Evolutionary conservation across 2,329 filamentous ascomycete genomes (phyloP).

Genomic region (Colletotrichum spaethianum): DNA sequence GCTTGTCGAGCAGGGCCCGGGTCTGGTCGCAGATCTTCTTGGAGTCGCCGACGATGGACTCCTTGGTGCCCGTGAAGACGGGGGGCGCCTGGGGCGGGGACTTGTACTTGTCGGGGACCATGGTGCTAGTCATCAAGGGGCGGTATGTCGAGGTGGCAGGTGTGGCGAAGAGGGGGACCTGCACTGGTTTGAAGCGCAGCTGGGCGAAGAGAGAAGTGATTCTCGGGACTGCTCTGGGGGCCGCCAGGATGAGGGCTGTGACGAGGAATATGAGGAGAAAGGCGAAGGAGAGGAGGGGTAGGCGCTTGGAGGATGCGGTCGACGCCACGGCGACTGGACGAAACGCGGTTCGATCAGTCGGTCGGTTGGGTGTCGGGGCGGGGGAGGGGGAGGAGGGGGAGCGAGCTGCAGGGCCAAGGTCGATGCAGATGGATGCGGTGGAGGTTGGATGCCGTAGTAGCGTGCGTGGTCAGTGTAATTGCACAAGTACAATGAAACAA

Average conservation of each 20-base stretch:
- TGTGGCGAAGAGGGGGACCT: slow-evolving; percentile 47
- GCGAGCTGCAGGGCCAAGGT: slow-evolving; percentile 28
- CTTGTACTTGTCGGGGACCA: slow-evolving; percentile 75
- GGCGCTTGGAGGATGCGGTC: slow-evolving; percentile 42
- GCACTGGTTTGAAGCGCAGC: slow-evolving; percentile 58
- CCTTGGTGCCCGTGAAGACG: slow-evolving; percentile 81
- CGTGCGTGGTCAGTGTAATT: not conserved
- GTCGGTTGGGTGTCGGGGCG: slow-evolving; percentile 34
- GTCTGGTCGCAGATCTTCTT: slow-evolving; percentile 75
- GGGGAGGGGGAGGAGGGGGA: slow-evolving; percentile 22
- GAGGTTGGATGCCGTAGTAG: not conserved
- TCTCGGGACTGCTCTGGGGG: slow-evolving; percentile 70
- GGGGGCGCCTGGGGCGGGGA: slow-evolving; percentile 84
- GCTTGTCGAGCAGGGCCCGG: slow-evolving; percentile 75
- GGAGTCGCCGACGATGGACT: slow-evolving; percentile 77
- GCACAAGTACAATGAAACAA: no score
- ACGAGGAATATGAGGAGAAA: slow-evolving; percentile 69
- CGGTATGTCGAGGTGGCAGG: slow-evolving; percentile 47
- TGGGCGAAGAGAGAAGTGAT: slow-evolving; percentile 71
- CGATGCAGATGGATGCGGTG: slow-evolving; percentile 14
- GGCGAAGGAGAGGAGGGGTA: slow-evolving; percentile 59
- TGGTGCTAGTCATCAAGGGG: slow-evolving; percentile 66
- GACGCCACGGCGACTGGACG: slow-evolving; percentile 55
- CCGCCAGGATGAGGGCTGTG: slow-evolving; percentile 76
- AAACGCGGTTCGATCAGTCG: slow-evolving; percentile 29